Evolutionary conservation across 1,139 yeast genomes (phyloP), one percentile per base, ranked within the genome.

Genomic region (Geotrichum klebahnii): DNA sequence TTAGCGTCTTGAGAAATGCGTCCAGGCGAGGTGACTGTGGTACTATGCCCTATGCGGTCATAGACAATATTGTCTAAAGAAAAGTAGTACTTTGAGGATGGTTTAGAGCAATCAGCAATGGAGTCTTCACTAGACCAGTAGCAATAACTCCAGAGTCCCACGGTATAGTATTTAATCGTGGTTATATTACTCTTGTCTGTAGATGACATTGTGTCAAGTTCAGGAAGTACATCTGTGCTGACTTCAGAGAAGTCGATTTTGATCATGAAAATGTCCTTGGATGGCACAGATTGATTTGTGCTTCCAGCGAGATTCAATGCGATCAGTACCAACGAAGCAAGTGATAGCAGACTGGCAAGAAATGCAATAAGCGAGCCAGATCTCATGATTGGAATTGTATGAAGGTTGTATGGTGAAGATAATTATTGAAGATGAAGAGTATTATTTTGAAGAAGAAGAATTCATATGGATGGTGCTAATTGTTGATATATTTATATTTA

Each of bases 141-240:
- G 43, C 51, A 48, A 28, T 9, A 43, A 17, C 24, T 16, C 48
- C 51, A 48, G 2, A 48, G 36, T 16, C 51, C 48, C 6, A 42
- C 8, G 2, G 51, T 47, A 29, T 40, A 36, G 17, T 20, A 28
- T n/a, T 32, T 23, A 19, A 17, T 4, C 12, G 33, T 20, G 14
- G n/a, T n/a, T n/a, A 41, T 22, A 6, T 23, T 36, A 22, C 5
- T 6, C 6, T 10, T 19, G 5, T 26, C 36, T 6, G 17, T 14
- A 6, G 16, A 10, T 3, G 39, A 12, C 19, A 46, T 12, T 4
- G 16, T 22, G 1, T 23, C 14, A n/a, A 33, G n/a, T 5, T 24
- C 17, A 12, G 51, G 46, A n/a, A 47, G n/a, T 5, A 47, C 17
- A 6, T 47, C 44, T 8, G 42, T 14, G 12, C 26, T 23, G 3